phyloP scores from a whole-genome alignment of 164 flowering plant species.

The Litsea cubeba region DNA sequence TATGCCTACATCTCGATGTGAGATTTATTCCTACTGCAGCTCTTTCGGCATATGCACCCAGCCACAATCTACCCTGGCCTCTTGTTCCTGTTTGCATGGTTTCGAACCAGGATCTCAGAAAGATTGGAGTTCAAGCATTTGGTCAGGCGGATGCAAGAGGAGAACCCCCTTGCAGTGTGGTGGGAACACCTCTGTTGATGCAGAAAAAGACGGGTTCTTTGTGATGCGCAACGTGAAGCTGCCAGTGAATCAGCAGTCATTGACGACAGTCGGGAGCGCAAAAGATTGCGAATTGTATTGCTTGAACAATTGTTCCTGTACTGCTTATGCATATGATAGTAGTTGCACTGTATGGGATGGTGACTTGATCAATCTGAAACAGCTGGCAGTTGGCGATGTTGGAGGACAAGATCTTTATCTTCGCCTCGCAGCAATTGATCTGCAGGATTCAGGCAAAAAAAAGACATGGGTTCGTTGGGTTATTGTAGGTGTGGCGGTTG shows the following conservation, averaged over 20 bases:
- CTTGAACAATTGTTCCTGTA: slow-evolving; percentile 14
- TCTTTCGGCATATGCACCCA: slow-evolving; percentile 16
- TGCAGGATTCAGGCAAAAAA: not conserved
- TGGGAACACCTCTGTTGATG: not conserved
- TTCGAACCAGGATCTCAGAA: slow-evolving; percentile 3
- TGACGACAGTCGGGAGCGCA: not conserved
- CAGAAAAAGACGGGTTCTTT: slow-evolving; percentile 1
- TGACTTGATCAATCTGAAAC: slow-evolving; percentile 7
- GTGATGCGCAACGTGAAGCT: not conserved
- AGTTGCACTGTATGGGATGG: slow-evolving; percentile 12
- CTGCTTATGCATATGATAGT: slow-evolving; percentile 11
- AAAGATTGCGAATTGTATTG: slow-evolving; percentile 13
- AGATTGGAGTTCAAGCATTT: slow-evolving; percentile 9
- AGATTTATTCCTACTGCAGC: slow-evolving; percentile 14
- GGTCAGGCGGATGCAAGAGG: slow-evolving; percentile 23
- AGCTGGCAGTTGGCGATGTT: not conserved
- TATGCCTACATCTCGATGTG: slow-evolving; percentile 10
- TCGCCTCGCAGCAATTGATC: not conserved
- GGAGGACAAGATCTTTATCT: not conserved
- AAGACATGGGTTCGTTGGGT: slow-evolving; percentile 10
- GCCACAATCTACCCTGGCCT: not conserved
- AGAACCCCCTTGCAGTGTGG: slow-evolving; percentile 12
- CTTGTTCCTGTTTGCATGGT: slow-evolving; percentile 14
- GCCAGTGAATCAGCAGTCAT: not conserved
- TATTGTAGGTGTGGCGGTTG: slow-evolving; percentile 17